Evolutionary conservation across 1,284 basidiomycete species (phyloP).

Genomic region (Rhodotorula sp.): DNA sequence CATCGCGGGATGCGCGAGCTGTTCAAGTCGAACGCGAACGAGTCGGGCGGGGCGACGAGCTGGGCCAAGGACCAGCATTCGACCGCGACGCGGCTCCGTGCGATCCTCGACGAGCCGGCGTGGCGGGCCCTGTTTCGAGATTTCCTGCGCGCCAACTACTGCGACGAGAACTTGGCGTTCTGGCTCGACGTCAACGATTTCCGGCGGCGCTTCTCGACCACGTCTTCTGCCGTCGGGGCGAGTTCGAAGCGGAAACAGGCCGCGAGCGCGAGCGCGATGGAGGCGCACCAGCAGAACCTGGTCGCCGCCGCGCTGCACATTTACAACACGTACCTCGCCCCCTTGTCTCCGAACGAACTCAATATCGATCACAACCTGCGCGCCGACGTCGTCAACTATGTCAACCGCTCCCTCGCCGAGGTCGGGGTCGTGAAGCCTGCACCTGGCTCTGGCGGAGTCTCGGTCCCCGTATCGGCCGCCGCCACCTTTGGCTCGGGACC

Average conservation of each 20-base stretch:
- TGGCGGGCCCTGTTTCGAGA: conserved; percentile 88
- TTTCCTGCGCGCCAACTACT: conserved; percentile 89
- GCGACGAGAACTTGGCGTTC: conserved; percentile 96
- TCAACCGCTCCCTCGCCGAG: conserved; percentile 58
- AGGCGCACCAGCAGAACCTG: conserved; percentile 90
- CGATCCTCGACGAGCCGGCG: conserved; percentile 90
- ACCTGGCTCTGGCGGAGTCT: conserved; percentile 2
- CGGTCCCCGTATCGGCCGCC: not conserved
- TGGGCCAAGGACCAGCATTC: conserved; percentile 66
- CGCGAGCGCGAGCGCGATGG: conserved; percentile 66
- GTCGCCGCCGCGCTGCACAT: conserved; percentile 93
- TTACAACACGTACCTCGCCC: conserved; percentile 91
- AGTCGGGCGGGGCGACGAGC: conserved; percentile 41
- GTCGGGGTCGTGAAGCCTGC: conserved; percentile 61
- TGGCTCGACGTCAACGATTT: conserved; percentile 98
- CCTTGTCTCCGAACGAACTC: conserved; percentile 88
- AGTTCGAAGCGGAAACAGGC: conserved; percentile 57
- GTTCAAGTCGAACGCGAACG: conserved; percentile 36
- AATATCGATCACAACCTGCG: conserved; percentile 97
- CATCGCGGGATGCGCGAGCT: conserved; percentile 35
- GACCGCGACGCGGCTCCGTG: conserved; percentile 75
- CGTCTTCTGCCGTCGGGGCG: conserved; percentile 75
- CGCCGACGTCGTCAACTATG: conserved; percentile 87
- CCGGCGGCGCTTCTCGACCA: conserved; percentile 91
- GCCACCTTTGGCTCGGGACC: not conserved